phyloP scores from a whole-genome alignment of 352 stramenopile species.

The Blastocystis sp. region DNA sequence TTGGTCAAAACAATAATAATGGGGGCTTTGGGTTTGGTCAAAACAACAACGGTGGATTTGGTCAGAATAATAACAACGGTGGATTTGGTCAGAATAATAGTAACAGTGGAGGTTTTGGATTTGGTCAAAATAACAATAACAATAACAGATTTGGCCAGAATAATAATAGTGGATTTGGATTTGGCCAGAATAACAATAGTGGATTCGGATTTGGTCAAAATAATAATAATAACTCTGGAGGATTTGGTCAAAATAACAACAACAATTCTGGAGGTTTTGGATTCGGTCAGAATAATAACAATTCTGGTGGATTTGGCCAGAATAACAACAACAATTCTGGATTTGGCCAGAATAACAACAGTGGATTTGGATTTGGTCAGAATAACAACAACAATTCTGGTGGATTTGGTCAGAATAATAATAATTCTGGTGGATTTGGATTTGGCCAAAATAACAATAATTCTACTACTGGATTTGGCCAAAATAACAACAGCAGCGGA shows the following conservation, averaged over 20 bases:
- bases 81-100: neutral
- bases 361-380: neutral
- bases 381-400: neutral
- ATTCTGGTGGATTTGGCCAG: neutral
- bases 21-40: neutral
- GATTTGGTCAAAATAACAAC: neutral
- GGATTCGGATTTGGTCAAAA: neutral
- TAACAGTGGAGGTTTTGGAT: neutral
- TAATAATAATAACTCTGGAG: neutral
- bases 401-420: neutral
- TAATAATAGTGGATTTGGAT: neutral
- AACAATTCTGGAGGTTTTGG: neutral
- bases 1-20: slow-evolving; percentile 14
- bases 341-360: neutral
- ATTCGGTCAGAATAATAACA: neutral
- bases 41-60: neutral
- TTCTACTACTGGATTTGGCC: neutral
- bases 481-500: neutral
- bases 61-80: neutral
- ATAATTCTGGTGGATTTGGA: neutral
- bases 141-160: neutral
- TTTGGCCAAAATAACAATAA: neutral
- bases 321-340: neutral
- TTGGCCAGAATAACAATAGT: neutral
- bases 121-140: neutral